Evolutionary conservation across 78 protist species (phyloP).

Genomic region (Bodo saltans): DNA sequence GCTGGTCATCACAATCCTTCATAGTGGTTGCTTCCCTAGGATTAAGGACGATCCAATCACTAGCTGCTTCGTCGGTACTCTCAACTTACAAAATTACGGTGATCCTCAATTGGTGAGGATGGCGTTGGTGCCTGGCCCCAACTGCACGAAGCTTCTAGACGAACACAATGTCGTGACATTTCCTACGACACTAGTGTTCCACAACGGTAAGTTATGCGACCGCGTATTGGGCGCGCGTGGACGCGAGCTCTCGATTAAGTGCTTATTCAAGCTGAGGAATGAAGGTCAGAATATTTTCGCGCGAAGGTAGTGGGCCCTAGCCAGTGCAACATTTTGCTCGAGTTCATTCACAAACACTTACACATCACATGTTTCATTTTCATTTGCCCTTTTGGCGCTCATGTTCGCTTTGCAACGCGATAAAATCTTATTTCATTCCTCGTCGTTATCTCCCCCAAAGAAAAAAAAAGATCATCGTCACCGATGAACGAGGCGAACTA

Average conservation of each 20-base stretch:
- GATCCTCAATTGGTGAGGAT: neutral
- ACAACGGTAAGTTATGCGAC: neutral
- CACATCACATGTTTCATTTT: no score
- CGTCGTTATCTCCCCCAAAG: no score
- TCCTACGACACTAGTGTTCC: neutral
- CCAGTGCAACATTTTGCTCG: no score
- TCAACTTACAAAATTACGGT: neutral
- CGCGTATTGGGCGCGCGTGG: neutral
- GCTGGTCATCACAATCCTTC: neutral
- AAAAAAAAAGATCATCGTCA: no score
- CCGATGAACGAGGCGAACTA: no score
- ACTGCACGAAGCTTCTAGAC: neutral
- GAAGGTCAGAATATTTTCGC: no score
- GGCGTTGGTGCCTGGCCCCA: neutral
- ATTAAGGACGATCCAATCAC: neutral
- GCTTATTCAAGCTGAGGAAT: neutral
- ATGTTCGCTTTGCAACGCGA: no score
- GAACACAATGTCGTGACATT: neutral
- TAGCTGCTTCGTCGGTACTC: neutral
- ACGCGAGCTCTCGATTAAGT: neutral
- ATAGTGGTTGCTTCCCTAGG: neutral
- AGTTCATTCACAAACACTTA: no score
- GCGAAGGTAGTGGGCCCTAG: no score
- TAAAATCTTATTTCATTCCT: no score
- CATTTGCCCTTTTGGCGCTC: no score